Percentiles rank a stretch among this genome's conserved stretches.
phyloP scores from a whole-genome alignment of 2,329 filamentous ascomycete species.

The Raffaelea deltoideospora region DNA sequence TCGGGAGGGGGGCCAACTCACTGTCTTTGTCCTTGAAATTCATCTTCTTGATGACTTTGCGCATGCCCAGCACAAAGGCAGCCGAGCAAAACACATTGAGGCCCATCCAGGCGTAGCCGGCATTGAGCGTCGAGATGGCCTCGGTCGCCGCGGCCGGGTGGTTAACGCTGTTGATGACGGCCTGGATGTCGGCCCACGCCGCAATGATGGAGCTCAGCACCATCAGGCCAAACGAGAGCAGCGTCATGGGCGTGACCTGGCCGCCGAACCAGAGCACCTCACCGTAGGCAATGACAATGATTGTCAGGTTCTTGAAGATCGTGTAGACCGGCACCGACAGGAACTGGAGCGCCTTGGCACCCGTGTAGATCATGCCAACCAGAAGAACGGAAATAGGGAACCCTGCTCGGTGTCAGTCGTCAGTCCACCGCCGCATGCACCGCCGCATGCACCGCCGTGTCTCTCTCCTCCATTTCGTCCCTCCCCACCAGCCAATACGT shows the following conservation, averaged over 20 bases:
- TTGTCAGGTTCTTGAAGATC: conserved; percentile 99
- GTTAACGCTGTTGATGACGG: conserved; percentile 53
- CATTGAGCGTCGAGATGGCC: conserved; percentile 77
- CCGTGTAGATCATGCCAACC: conserved; percentile 98
- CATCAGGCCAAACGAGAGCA: conserved; percentile 94
- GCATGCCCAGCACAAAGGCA: conserved; percentile 80
- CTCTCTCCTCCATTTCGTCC: not conserved
- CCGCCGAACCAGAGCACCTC: conserved; percentile 98
- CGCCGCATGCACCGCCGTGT: too few species aligned
- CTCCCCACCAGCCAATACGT: conserved; percentile 18
- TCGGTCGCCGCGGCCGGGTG: conserved; percentile 46
- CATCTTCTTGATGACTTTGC: conserved; percentile 97
- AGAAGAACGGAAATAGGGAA: conserved; percentile 91
- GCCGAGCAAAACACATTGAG: conserved; percentile 93
- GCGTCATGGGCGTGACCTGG: conserved; percentile 69
- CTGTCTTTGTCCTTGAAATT: conserved; percentile 99
- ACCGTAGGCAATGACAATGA: conserved; percentile 95
- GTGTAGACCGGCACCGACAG: conserved; percentile 97
- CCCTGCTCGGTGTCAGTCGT: conserved; percentile 37
- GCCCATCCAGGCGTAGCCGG: conserved; percentile 96
- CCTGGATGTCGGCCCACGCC: conserved; percentile 92
- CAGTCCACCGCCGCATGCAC: too few species aligned
- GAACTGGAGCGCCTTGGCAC: conserved; percentile 88
- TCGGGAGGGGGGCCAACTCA: conserved; percentile 34
- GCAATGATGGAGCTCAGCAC: conserved; percentile 88